Conservation (phyloP, 805 yeast species). For the Teunomyces stri region DNA sequence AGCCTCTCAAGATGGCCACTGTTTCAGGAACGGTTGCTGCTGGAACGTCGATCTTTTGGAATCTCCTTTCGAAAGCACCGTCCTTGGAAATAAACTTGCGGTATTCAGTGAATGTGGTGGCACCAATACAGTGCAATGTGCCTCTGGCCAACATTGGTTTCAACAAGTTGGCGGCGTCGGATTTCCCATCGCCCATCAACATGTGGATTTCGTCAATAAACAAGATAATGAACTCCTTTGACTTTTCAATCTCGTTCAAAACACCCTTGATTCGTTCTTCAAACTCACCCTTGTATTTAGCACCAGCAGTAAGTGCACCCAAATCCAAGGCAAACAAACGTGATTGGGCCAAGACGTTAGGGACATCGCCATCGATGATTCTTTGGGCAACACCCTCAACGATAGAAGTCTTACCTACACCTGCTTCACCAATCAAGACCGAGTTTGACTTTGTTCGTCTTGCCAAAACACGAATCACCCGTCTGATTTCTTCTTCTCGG, state of each 20-base stretch:
- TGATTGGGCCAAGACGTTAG: conserved; percentile 77
- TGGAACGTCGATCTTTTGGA: conserved; percentile 94
- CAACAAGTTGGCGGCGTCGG: conserved; percentile 93
- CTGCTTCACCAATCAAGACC: conserved; percentile 96
- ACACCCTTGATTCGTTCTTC: conserved; percentile 98
- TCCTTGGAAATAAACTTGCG: conserved; percentile 91
- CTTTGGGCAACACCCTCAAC: conserved; percentile 99
- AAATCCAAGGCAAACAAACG: conserved; percentile 84
- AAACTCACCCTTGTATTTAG: conserved; percentile 97
- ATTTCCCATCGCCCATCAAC: conserved; percentile 99
- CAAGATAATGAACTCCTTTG: conserved; percentile 79
- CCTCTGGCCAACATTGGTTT: conserved; percentile 98
- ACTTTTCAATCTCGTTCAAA: conserved; percentile 85
- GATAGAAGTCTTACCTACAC: conserved; percentile 98
- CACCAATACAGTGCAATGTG: conserved; percentile 94
- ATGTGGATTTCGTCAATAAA: conserved; percentile 98
- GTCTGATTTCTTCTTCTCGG: conserved; percentile 95
- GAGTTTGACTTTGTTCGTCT: conserved; percentile 97
- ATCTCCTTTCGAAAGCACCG: conserved; percentile 98
- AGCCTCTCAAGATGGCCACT: conserved; percentile 92
- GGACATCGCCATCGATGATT: conserved; percentile 93
- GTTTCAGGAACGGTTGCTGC: conserved; percentile 93
- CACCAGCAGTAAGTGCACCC: conserved; percentile 98
- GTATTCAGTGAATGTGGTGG: conserved; percentile 94
- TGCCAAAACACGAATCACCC: conserved; percentile 93